Conservation (phyloP, 169 alveolate genomes). For the Miamiensis avidus region DNA sequence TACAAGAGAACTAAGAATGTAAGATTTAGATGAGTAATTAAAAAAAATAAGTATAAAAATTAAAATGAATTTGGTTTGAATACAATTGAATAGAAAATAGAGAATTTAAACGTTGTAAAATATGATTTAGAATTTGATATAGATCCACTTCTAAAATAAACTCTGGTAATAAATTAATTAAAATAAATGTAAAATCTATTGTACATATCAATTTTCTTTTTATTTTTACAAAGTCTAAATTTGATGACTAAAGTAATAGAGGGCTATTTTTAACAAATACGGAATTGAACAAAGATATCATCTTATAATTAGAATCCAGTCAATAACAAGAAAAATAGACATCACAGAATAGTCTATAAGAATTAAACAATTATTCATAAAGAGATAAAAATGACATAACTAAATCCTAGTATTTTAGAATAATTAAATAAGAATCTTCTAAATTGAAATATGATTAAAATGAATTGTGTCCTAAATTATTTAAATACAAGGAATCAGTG, state of each 20-base stretch:
- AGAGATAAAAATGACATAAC: background rate
- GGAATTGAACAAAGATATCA: background rate
- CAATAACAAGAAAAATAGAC: background rate
- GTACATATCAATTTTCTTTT: too few species aligned
- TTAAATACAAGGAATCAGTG: background rate
- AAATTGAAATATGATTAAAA: background rate
- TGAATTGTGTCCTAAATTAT: background rate
- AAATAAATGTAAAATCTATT: background rate
- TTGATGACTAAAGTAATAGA: conserved; percentile 55
- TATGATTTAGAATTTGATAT: conserved; percentile 70
- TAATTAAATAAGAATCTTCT: background rate
- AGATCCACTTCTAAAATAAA: conserved; percentile 59
- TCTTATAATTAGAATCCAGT: background rate
- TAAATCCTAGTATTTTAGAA: background rate
- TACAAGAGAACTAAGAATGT: background rate
- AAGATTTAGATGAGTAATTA: background rate
- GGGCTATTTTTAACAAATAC: conserved; percentile 41
- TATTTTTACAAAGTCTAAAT: conserved; percentile 31
- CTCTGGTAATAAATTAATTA: conserved; percentile 27
- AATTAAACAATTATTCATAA: too few species aligned
- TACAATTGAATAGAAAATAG: conserved; percentile 59
- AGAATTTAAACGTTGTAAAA: conserved; percentile 59
- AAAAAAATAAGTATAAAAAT: background rate
- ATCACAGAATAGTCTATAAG: background rate
- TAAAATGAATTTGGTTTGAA: conserved; percentile 39